phyloP scores from a whole-genome alignment of 2,329 filamentous ascomycete genomes.

The Phoma sp. region DNA sequence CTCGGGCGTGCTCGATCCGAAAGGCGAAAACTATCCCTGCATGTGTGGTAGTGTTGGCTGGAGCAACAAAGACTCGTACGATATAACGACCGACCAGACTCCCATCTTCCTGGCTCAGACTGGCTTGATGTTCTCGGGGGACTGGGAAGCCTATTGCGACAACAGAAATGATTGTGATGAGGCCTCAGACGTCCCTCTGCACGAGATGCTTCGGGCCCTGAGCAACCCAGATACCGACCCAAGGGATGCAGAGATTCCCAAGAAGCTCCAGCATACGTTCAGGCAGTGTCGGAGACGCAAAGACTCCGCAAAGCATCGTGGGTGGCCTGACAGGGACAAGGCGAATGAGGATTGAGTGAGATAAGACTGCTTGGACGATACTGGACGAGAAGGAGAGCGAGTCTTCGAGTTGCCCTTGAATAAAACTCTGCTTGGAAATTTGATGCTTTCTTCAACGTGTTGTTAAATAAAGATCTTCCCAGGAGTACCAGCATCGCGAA shows the following conservation, averaged over 20 bases:
- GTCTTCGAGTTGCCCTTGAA: too few relatives aligned
- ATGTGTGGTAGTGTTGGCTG: slow-evolving; percentile 19
- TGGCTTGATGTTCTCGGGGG: not conserved
- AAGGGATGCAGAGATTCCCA: not conserved
- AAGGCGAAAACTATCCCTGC: slow-evolving; percentile 22
- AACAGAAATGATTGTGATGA: not conserved
- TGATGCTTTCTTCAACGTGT: too few relatives aligned
- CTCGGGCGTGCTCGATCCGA: slow-evolving; percentile 9
- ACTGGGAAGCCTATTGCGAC: not conserved
- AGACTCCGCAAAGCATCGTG: not conserved
- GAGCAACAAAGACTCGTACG: slow-evolving; percentile 4
- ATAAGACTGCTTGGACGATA: not conserved
- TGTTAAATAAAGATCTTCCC: too few relatives aligned
- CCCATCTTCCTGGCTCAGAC: not conserved
- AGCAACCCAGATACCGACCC: not conserved
- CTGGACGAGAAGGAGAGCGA: not conserved
- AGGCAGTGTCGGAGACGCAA: not conserved
- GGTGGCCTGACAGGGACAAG: not conserved
- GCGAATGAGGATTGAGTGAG: too few relatives aligned
- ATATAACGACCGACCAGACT: not conserved
- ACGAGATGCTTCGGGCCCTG: not conserved
- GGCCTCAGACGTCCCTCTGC: not conserved
- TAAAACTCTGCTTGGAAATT: too few relatives aligned
- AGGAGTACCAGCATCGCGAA: too few relatives aligned
- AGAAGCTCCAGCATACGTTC: not conserved